Percentiles rank a stretch among this genome's conserved stretches.
Conservation (phyloP, 345 rosid species). For the Stellera chamaejasme region DNA sequence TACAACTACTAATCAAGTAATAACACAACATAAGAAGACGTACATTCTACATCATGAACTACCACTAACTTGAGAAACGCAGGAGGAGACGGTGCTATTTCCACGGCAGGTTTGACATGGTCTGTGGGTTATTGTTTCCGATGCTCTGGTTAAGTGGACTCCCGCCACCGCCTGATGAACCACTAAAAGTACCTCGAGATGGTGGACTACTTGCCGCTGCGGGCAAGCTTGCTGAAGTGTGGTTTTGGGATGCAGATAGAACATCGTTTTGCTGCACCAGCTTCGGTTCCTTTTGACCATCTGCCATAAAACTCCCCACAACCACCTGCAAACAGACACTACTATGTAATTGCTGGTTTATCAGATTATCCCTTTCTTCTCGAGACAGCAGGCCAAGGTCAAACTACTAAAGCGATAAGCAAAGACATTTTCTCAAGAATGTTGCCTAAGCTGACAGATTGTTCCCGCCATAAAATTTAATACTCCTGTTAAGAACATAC, state of each 20-base stretch:
- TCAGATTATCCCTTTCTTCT: too few relatives aligned
- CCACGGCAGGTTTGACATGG: conserved; percentile 45
- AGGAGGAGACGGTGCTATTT: conserved; percentile 22
- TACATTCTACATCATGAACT: conserved; percentile 15
- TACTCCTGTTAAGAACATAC: too few relatives aligned
- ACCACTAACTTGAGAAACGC: conserved; percentile 8
- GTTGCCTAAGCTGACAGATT: neutral
- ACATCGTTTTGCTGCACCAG: conserved; percentile 28
- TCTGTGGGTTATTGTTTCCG: conserved; percentile 34
- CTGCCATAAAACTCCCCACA: conserved; percentile 58
- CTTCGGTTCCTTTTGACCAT: conserved; percentile 38
- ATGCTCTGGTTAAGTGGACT: conserved; percentile 55
- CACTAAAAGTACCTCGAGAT: conserved; percentile 48
- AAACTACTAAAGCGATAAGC: neutral
- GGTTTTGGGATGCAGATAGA: conserved; percentile 11
- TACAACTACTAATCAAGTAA: conserved; percentile 6
- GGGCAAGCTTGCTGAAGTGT: conserved; percentile 12
- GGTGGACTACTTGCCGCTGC: conserved; percentile 39
- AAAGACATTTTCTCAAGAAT: neutral
- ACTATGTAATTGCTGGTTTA: too few relatives aligned
- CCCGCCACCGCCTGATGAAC: conserved; percentile 49
- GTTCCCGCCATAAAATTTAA: too few relatives aligned
- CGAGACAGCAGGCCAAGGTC: neutral
- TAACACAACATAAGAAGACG: conserved; percentile 12
- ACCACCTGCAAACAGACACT: conserved; percentile 34